Percentiles rank a stretch among this genome's conserved stretches.
Evolutionary conservation across 1,284 basidiomycete species (phyloP).

Genomic region (Leccinum pachyderme): DNA sequence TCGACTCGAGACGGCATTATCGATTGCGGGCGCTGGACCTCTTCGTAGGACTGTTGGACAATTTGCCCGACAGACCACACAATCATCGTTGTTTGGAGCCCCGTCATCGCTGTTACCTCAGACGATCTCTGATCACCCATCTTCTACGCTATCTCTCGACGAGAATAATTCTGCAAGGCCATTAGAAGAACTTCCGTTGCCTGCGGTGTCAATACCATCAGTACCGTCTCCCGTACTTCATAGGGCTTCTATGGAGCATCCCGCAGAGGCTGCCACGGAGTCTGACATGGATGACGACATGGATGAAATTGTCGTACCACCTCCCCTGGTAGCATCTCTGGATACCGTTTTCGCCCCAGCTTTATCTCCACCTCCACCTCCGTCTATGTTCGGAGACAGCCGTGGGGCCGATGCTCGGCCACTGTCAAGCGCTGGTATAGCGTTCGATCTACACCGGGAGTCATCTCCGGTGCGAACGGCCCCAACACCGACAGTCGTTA

Average conservation of each 20-base stretch:
- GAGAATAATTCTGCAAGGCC: conserved; percentile 1
- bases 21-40: conserved; percentile 57
- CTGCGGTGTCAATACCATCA: conserved; percentile 1
- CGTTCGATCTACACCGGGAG: conserved; percentile 5
- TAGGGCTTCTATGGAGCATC: not conserved
- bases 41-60: conserved; percentile 28
- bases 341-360: not conserved
- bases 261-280: conserved; percentile 7
- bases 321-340: conserved; percentile 3
- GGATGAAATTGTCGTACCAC: conserved; percentile 21
- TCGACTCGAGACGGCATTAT: conserved; percentile 60
- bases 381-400: conserved; percentile 13
- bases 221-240: conserved; percentile 2
- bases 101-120: conserved; percentile 32
- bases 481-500: conserved; percentile 20
- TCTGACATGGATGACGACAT: conserved; percentile 32
- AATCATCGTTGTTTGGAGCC: conserved; percentile 36
- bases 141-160: not conserved
- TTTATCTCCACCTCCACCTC: conserved; percentile 16
- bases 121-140: not conserved
- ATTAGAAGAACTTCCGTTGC: conserved; percentile 5
- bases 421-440: conserved; percentile 1
- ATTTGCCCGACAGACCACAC: conserved; percentile 9
- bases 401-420: conserved; percentile 9
- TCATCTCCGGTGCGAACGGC: conserved; percentile 14